Base-by-base conservation (phyloP, 2,329 filamentous ascomycete species). In the Trichophyton simii region DNA sequence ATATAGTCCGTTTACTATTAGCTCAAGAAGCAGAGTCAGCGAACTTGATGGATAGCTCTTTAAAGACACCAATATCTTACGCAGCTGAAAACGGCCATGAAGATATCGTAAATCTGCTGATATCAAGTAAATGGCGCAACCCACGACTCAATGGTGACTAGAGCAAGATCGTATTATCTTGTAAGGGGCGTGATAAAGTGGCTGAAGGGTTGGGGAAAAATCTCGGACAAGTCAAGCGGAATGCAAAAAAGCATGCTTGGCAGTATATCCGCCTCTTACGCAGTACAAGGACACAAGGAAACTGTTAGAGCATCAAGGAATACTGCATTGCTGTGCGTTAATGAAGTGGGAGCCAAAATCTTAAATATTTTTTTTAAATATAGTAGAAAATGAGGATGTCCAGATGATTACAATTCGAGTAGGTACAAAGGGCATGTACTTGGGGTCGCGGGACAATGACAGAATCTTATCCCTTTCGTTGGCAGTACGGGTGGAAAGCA, bases 141-240 rank as follows among this genome's bases (percentile, higher is more conserved):
- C 28, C 28, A 28, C 28, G 6, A 28, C 28, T 28, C 28, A 28
- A 28, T 18, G 15, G 28, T 38, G 50, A 41, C n/a, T 42, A 44
- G 5, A 15, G 15, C 2, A 18, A 44, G n/a, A 3, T 3, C 5
- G 15, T 3, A 44, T 44, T 44, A 15, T 3, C 11, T 44, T 44
- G 38, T 15, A 41, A 13, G 38, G 11, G 38, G 11, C 11, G 4
- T 8, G 9, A 25, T 46, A 46, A 61, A 38, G 15, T 71, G 48
- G 36, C 11, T 41, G 38, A 41, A 41, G 15, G 15, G 11, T 7
- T 41, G 38, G 38, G 38, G 22, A 1, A 15, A 41, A 41, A 3
- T 11, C 1, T 13, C 9, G 11, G 1, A 11, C 28, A 15, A 46
- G 42, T 46, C 5, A 7, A 46, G 7, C 3, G 2, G n/a, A 20